Evolutionary conservation across 768 basidiomycete species (phyloP), one percentile per base, ranked within the genome.

Genomic region (Pholiota molesta): DNA sequence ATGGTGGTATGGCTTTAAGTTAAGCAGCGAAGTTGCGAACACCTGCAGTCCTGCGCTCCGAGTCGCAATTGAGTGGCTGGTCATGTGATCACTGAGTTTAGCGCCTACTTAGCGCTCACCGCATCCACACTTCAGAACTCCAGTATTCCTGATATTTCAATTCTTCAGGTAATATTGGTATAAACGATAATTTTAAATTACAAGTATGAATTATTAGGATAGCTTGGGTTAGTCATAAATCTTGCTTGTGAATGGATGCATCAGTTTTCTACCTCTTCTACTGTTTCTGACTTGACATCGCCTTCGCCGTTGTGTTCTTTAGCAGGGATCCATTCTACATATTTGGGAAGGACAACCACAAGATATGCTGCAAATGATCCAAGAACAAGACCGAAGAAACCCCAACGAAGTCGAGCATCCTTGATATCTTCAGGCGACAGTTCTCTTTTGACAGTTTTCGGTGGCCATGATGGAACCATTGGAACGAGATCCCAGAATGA

Each of bases 361-460:
- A 83, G 31, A 63, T 77, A 84, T 14, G 78, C 75, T 31, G 70
- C 77, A 1, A 83, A 64, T 29, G 79, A 75, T 0, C 81, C 82
- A 0, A 82, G 55, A 11, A 79, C 79, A 17, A 82, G 70, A 1
- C 80, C 79, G 21, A 81, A 71, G 74, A 86, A 91, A 1, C 78
- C 77, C 82, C 83, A 86, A 13, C 83, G 79, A 73, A 81, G 80
- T 47, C 79, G 73, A 47, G 74, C 77, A 67, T 80, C 85, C 35
- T 79, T 74, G 44, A 74, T 66, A 39, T 87, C 86, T 29, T 83
- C 82, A 19, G 76, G 75, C 71, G 23, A 60, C 31, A 17, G 23
- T 19, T 33, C 19, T 17, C 42, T 62, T 68, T 19, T 52, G 64
- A 28, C 59, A 29, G 45, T 45, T 40, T 65, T 67, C 49, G 64